Evolutionary conservation across 345 rosid species (phyloP).

Genomic region (Combretum micranthum): DNA sequence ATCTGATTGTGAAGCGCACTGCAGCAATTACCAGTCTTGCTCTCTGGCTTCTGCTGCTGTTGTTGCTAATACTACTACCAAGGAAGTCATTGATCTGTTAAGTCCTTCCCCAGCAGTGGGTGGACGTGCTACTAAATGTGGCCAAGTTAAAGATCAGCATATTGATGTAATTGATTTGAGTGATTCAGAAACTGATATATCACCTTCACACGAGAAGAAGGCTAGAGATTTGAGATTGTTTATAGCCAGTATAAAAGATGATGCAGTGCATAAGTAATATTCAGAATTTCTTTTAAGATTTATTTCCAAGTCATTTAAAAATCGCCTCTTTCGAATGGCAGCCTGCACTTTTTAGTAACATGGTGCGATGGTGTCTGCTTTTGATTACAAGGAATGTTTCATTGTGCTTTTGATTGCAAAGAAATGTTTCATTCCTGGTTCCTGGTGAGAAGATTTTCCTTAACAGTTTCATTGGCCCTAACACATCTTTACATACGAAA

Average conservation of each 20-base stretch:
- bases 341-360: too few relatives aligned
- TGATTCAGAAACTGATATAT: conserved; percentile 59
- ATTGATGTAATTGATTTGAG: conserved; percentile 49
- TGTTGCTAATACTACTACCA: conserved; percentile 8
- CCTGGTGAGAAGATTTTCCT: too few relatives aligned
- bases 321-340: too few relatives aligned
- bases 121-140: conserved; percentile 15
- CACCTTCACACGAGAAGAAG: conserved; percentile 53
- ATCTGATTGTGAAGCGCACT: conserved; percentile 14
- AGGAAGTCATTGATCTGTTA: conserved; percentile 61
- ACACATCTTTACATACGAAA: too few relatives aligned
- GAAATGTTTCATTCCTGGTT: too few relatives aligned
- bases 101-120: conserved; percentile 53
- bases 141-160: conserved; percentile 17
- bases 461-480: too few relatives aligned
- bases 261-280: conserved; percentile 10
- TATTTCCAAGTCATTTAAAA: neutral
- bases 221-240: conserved; percentile 61
- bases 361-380: too few relatives aligned
- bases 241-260: conserved; percentile 44
- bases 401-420: too few relatives aligned
- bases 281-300: neutral
- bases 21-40: conserved; percentile 8
- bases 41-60: conserved; percentile 1
- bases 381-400: too few relatives aligned